A percentile compares a stretch with the other conserved stretches of the same genome.
Conservation (phyloP, 2,329 filamentous ascomycete species). For the Mycosphaerella sp. region DNA sequence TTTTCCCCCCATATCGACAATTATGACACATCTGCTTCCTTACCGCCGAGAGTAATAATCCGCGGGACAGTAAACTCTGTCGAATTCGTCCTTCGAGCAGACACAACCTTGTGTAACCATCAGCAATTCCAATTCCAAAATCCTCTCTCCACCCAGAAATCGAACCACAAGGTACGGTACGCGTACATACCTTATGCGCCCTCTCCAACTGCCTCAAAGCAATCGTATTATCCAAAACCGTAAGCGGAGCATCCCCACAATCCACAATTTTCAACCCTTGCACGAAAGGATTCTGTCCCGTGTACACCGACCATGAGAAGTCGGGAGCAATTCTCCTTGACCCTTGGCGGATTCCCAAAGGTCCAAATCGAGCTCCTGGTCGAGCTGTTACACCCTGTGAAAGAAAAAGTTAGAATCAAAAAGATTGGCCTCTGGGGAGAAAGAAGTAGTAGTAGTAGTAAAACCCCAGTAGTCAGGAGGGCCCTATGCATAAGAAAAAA, state of each 20-base stretch:
- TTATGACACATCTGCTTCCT: too few relatives aligned
- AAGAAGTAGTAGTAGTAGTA: too few relatives aligned
- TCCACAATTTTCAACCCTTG: conserved; percentile 50
- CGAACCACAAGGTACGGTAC: too few relatives aligned
- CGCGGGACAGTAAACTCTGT: conserved; percentile 43
- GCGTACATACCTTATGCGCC: conserved; percentile 48
- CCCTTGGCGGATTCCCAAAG: conserved; percentile 27
- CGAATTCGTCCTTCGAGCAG: conserved; percentile 38
- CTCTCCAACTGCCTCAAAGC: conserved; percentile 49
- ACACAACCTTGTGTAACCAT: too few relatives aligned
- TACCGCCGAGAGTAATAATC: conserved; percentile 47
- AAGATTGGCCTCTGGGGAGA: too few relatives aligned
- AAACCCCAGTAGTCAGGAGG: too few relatives aligned
- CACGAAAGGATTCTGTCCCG: conserved; percentile 36
- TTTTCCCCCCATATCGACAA: too few relatives aligned
- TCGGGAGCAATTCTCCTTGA: conserved; percentile 39
- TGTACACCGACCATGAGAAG: conserved; percentile 44
- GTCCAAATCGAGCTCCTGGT: conserved; percentile 49
- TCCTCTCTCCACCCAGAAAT: too few relatives aligned
- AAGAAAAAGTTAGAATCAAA: too few relatives aligned
- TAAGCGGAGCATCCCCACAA: conserved; percentile 50
- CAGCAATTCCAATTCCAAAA: neutral
- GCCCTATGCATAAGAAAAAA: too few relatives aligned
- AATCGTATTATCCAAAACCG: conserved; percentile 46
- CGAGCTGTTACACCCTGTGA: conserved; percentile 46